Base-by-base conservation (phyloP, 208 protist genomes). In the Crithidia fasciculata region DNA sequence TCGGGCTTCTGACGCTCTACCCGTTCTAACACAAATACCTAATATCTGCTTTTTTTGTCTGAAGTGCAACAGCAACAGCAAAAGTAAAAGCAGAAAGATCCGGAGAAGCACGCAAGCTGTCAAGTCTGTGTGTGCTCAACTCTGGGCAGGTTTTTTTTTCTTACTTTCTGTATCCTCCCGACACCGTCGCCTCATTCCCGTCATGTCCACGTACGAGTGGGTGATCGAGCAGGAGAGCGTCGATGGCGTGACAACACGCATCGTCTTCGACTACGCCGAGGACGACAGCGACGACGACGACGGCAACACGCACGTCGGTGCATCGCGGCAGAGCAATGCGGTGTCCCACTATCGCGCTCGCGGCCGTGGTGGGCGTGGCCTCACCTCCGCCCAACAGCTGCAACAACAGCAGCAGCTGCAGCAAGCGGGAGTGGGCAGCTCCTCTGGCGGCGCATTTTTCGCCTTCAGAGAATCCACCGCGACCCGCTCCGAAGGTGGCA, bases 141-240 rank as follows among this genome's bases (percentile, higher is more conserved):
- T 28, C 28, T 1, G 28, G 28, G 28, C 28, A 28, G 28, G 12
- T 49, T 49, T 49, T 49, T 49, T 49, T 49, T 15, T 49, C 12
- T 49, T 8, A 15, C 7, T 49, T 15, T 49, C 7, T 49, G 12
- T 49, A 49, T 49, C 0, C 12, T 15, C 45, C 12, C 12, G 2
- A 2, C 9, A 15, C 44, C 10, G 44, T 13, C 45, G 45, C 7
- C 9, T 13, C 45, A 49, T 13, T 28, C 6, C 36, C 4, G 15
- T 3, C n/a, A 80, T 83, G 77, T 83, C 78, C 5, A 44, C 69
- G 5, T 83, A 77, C 47, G 70, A 82, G 71, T 86, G 81, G 75
- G 73, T 89, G 9, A 81, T 87, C 44, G 78, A 87, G 53, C 75
- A 81, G 10, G 76, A 77, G n/a, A 69, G 66, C 39, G 15, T 69